Base-by-base conservation (phyloP, 352 stramenopile genomes). In the Peronospora destructor region DNA sequence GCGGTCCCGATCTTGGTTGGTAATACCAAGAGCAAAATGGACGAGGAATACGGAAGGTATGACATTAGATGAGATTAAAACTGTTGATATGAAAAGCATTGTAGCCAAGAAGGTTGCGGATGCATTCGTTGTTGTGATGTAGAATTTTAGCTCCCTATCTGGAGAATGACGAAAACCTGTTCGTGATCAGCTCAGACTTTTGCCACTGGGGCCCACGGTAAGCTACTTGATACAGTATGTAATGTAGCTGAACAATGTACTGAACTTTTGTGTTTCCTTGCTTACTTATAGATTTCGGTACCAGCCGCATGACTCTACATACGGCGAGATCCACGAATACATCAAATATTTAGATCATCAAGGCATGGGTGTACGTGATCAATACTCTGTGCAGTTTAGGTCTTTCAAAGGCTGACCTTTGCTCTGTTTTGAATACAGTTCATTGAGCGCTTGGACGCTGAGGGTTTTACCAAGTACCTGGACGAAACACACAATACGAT, bases 131-230 rank as follows among this genome's bases (percentile, higher is more conserved):
- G 23, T 39, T 59, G 14, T 13, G 32, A 25, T 41, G 58, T 23
- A 95, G 77, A 47, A 83, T 97, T 35, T 63, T 99, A 44, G 78
- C 86, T 9, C 74, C 89, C 6, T 96, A 96, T 62, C 61, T 99
- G n/a, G 84, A 88, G 30, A 75, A 97, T 48, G 64, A 78, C 7
- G 66, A 86, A 42, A 97, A 98, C 56, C 73, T 98, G 25, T 98
- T 97, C 48, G 80, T 98, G 11, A 81, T 98, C 61, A 98, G 90
- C 64, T 97, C 86, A 7, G 96, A 99, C 59, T 98, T 99, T 73
- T 98, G 94, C 54, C 96, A 99, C 64, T 99, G 94, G 90, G 93
- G 92, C 14, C 72, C 65, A 21, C 64, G 90, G 80, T 88, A 52
- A 48, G 54, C 14, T 21, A 13, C 0, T 29, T 17, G 2, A 36